Evolutionary conservation across 495 filamentous ascomycete species (phyloP).

Genomic region (Hypoxylon perforatum): DNA sequence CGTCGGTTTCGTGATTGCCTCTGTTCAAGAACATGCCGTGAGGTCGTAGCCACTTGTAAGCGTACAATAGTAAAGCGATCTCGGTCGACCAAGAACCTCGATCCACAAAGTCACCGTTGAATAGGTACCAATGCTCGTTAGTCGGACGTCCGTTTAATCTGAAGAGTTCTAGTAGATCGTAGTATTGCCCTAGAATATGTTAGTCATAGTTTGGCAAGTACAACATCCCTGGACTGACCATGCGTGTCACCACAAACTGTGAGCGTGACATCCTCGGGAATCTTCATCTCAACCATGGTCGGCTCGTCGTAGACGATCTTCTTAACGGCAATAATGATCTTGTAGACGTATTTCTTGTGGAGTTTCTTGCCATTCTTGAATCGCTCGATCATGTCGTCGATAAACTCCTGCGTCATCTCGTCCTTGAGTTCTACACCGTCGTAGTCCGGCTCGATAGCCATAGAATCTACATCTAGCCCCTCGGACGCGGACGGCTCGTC

Average conservation of each 20-base stretch:
- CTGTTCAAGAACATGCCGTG: slow-evolving; percentile 93
- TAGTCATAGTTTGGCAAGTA: slow-evolving; percentile 17
- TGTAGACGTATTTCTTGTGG: slow-evolving; percentile 95
- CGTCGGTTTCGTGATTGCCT: slow-evolving; percentile 98
- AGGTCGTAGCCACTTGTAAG: slow-evolving; percentile 95
- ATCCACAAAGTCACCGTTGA: slow-evolving; percentile 99
- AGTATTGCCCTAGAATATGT: slow-evolving; percentile 83
- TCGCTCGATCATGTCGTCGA: slow-evolving; percentile 93
- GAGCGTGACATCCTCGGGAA: slow-evolving; percentile 78
- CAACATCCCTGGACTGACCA: slow-evolving; percentile 61
- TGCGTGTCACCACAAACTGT: slow-evolving; percentile 99
- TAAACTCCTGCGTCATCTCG: slow-evolving; percentile 95
- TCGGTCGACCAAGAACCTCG: slow-evolving; percentile 97
- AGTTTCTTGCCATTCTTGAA: slow-evolving; percentile 97
- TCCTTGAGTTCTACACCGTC: slow-evolving; percentile 83
- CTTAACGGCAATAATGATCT: slow-evolving; percentile 90
- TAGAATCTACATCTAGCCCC: slow-evolving; percentile 86
- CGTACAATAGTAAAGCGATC: slow-evolving; percentile 91
- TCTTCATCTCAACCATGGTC: slow-evolving; percentile 95
- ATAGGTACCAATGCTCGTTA: slow-evolving; percentile 90
- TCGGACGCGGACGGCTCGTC: slow-evolving; percentile 92
- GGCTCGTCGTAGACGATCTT: slow-evolving; percentile 91
- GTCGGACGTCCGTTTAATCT: slow-evolving; percentile 85
- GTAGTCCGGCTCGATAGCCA: slow-evolving; percentile 83
- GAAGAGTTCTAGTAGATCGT: slow-evolving; percentile 96